Evolutionary conservation across 352 stramenopile genomes (phyloP), one percentile per base, ranked within the genome.

Genomic region (Phytopythium boreale): DNA sequence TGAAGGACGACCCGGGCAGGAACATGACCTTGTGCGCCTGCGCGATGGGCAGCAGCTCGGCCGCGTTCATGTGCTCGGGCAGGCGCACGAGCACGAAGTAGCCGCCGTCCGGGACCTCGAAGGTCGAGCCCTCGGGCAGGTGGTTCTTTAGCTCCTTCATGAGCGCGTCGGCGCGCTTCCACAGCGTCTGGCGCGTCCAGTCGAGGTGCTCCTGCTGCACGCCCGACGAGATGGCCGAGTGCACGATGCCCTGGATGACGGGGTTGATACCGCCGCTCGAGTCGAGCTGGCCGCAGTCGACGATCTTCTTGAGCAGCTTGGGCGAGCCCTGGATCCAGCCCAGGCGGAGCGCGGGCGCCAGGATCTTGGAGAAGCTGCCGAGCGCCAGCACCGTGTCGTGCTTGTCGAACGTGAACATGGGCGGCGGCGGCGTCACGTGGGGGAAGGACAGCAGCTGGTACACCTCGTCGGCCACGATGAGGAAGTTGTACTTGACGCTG

Each of bases 321-420:
- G 75, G 69, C 47, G 85, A 89, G 61, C 63, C 86, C 64, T 92
- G 84, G 63, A 95, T 89, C 84, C 78, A 98, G 19, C 95, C 95
- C 31, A 97, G 80, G 62, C 95, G 88, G 12, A 98, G 77, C 29
- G 92, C 93, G 39, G 93, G 95, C 31, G 89, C 88, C 36, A 98
- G 82, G 60, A 98, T 98, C 87, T 98, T 98, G 61, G 93, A 98
- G 73, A 98, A 98, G 62, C 87, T 97, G 49, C 90, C 93, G 17
- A 98, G 80, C 51, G 92, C 92, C 31, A 98, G 70, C 56, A 95
- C 82, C 15, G 82, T 91, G 68, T 80, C 88, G 71, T 90, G 80
- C 59, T 76, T 47, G 67, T 95, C 88, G 57, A 93, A 95, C 34
- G 82, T 90, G 63, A 93, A 92, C 72, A 96, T 91, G 27, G 86